Conservation (phyloP, 108 stramenopile species). For the Skeletonema costatum region DNA sequence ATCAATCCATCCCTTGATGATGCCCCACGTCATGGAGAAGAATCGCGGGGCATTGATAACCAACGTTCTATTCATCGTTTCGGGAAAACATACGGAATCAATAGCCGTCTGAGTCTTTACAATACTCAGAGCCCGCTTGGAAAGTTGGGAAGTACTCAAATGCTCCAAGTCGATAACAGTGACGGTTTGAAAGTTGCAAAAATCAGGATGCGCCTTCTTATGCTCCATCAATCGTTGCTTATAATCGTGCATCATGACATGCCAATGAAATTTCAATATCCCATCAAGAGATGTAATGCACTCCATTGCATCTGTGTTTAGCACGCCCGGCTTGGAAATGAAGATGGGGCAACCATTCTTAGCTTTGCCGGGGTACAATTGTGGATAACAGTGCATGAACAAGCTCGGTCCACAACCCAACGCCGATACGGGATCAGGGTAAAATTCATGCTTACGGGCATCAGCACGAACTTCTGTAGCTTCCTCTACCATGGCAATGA, state of each 20-base stretch:
- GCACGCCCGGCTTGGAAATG: slow-evolving; percentile 82
- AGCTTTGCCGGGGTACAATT: slow-evolving; percentile 73
- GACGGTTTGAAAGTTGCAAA: slow-evolving; percentile 79
- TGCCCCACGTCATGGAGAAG: slow-evolving; percentile 78
- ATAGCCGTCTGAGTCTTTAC: slow-evolving; percentile 87
- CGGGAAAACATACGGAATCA: slow-evolving; percentile 89
- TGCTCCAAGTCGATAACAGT: slow-evolving; percentile 71
- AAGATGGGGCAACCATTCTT: slow-evolving; percentile 82
- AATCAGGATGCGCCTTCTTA: slow-evolving; percentile 70
- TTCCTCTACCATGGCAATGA: slow-evolving; percentile 84
- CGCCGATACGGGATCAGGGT: slow-evolving; percentile 67
- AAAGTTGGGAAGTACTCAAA: slow-evolving; percentile 67
- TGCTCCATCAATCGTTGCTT: slow-evolving; percentile 54
- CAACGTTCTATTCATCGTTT: slow-evolving; percentile 81
- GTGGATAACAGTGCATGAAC: slow-evolving; percentile 82
- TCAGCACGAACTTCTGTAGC: slow-evolving; percentile 67
- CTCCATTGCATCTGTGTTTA: slow-evolving; percentile 80
- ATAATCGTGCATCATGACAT: slow-evolving; percentile 86
- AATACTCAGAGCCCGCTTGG: slow-evolving; percentile 62
- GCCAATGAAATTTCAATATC: slow-evolving; percentile 86
- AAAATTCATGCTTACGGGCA: slow-evolving; percentile 67
- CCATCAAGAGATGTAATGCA: slow-evolving; percentile 83
- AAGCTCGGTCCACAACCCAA: slow-evolving; percentile 69
- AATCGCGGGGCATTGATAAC: slow-evolving; percentile 87
- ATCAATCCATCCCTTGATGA: slow-evolving; percentile 89